Percentiles rank a stretch among this genome's conserved stretches.
These are phyloP conservation scores for Entomortierella chlamydospora DNA, from an alignment of 192 early-diverging fungal genomes.

Conservation along the genomic window DNA sequence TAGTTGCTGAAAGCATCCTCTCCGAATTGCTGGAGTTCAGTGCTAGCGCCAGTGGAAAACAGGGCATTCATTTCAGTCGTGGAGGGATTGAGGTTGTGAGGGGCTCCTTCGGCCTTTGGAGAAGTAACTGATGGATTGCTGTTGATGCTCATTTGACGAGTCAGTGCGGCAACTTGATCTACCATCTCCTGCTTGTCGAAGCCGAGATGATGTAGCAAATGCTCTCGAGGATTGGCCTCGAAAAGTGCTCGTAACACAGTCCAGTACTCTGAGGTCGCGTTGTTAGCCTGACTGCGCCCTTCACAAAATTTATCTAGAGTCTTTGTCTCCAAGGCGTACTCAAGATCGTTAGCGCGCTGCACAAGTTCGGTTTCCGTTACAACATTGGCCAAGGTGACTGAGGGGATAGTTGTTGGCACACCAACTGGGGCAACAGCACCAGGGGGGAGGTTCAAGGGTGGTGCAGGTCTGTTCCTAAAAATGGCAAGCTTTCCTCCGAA, in stretches of 20 bases:
- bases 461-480: slow-evolving; percentile 70
- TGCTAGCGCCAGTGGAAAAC: slow-evolving; percentile 13
- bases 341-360: slow-evolving; percentile 77
- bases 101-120: background rate
- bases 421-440: slow-evolving; percentile 46
- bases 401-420: slow-evolving; percentile 39
- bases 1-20: slow-evolving; percentile 39
- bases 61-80: slow-evolving; percentile 31
- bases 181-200: slow-evolving; percentile 80
- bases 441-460: slow-evolving; percentile 55
- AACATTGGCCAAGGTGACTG: slow-evolving; percentile 73
- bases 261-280: slow-evolving; percentile 69
- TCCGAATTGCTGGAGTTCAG: slow-evolving; percentile 7
- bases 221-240: slow-evolving; percentile 79
- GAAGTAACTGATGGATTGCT: slow-evolving; percentile 13
- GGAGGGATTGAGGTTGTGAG: slow-evolving; percentile 12
- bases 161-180: slow-evolving; percentile 68
- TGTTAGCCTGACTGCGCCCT: slow-evolving; percentile 37
- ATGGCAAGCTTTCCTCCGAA: slow-evolving; percentile 91
- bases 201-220: slow-evolving; percentile 89
- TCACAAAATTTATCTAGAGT: slow-evolving; percentile 56
- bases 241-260: slow-evolving; percentile 87
- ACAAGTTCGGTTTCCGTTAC: slow-evolving; percentile 81
- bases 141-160: slow-evolving; percentile 48
- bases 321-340: slow-evolving; percentile 70